Conservation (phyloP, 495 filamentous ascomycete species). For the Aspergillus ostianus region DNA sequence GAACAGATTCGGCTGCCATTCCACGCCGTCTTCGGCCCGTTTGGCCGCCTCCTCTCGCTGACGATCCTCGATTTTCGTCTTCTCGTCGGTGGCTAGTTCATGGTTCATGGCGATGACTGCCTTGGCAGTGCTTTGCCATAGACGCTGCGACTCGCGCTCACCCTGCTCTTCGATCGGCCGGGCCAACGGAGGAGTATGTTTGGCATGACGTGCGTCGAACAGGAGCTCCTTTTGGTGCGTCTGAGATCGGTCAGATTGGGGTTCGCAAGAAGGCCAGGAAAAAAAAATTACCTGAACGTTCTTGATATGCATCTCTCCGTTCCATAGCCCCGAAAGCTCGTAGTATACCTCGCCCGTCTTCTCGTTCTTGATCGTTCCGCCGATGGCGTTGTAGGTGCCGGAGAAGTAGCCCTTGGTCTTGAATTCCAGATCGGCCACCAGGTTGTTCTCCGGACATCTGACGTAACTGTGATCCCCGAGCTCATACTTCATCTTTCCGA, state of each 20-base stretch:
- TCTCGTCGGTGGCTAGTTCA: conserved; percentile 87
- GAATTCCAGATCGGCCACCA: conserved; percentile 95
- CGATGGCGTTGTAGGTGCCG: conserved; percentile 94
- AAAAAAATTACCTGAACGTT: conserved; percentile 61
- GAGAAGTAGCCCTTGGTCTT: conserved; percentile 98
- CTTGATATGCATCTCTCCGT: conserved; percentile 87
- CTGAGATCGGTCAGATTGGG: conserved; percentile 41
- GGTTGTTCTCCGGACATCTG: conserved; percentile 80
- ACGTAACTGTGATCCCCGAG: conserved; percentile 95
- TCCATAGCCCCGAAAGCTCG: conserved; percentile 92
- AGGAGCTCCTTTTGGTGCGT: conserved; percentile 84
- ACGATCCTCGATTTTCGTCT: conserved; percentile 87
- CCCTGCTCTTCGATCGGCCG: conserved; percentile 83
- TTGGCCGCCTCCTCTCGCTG: conserved; percentile 87
- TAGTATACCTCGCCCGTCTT: conserved; percentile 81
- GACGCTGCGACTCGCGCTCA: conserved; percentile 81
- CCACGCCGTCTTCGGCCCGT: conserved; percentile 74
- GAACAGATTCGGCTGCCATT: conserved; percentile 90
- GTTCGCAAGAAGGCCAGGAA: background rate
- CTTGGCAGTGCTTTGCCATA: conserved; percentile 78
- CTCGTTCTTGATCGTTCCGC: conserved; percentile 87
- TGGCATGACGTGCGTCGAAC: conserved; percentile 79
- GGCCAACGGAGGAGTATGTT: conserved; percentile 69
- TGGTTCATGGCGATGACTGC: conserved; percentile 85
- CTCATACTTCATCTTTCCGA: conserved; percentile 99